A percentile compares a stretch with the other conserved stretches of the same genome.
Conservation (phyloP, 768 basidiomycete genomes). For the Phanerochaete sordida region DNA sequence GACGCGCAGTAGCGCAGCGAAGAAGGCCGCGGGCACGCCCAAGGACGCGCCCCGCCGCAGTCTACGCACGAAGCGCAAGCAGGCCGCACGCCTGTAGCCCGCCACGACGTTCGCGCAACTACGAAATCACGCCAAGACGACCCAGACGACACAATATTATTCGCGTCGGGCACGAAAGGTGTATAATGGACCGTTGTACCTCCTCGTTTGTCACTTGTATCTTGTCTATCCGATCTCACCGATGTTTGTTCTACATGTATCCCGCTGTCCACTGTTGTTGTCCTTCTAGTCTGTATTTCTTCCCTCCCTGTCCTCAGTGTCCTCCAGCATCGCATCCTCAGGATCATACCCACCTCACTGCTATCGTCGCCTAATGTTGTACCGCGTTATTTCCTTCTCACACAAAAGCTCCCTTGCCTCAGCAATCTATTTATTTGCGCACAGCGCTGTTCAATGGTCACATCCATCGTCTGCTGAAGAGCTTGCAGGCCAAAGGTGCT, state of each 20-base stretch:
- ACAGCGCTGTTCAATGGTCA: neutral
- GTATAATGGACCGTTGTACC: neutral
- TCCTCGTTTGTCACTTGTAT: neutral
- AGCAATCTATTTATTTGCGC: neutral
- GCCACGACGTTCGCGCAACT: neutral
- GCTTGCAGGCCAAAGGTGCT: too few relatives aligned
- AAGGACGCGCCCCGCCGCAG: neutral
- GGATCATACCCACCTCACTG: neutral
- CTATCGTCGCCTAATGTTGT: neutral
- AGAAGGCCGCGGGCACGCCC: neutral
- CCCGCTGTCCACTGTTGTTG: neutral
- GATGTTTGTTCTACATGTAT: neutral
- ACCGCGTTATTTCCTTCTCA: neutral
- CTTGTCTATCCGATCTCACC: neutral
- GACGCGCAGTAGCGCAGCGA: constrained; percentile 3
- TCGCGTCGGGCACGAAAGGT: neutral
- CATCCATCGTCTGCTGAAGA: neutral
- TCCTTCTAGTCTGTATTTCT: neutral
- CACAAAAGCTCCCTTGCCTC: neutral
- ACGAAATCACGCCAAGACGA: too few relatives aligned
- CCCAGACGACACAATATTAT: neutral
- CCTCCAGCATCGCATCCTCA: neutral
- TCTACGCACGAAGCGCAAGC: neutral
- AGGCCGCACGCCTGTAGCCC: neutral
- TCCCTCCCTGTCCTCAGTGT: neutral